Conservation (phyloP, 2,329 filamentous ascomycete species). For the Hymenoscyphus repandus region DNA sequence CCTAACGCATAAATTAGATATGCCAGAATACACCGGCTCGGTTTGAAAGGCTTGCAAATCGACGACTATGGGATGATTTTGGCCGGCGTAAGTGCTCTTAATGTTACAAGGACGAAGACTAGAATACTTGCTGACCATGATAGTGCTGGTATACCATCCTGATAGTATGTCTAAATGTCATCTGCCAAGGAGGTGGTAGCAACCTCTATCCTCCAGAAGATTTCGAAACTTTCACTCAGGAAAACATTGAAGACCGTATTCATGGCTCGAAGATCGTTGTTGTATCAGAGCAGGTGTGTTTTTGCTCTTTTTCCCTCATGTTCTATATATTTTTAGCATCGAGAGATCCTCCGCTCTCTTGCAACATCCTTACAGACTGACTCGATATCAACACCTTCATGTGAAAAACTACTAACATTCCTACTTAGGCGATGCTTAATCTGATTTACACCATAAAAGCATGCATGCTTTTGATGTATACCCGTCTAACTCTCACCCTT, state of each 20-base stretch:
- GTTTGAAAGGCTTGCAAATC: slow-evolving; percentile 14
- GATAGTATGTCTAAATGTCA: slow-evolving; percentile 38
- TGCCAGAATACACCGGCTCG: slow-evolving; percentile 20
- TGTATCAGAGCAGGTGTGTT: slow-evolving; percentile 40
- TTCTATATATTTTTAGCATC: not conserved
- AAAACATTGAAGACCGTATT: slow-evolving; percentile 37
- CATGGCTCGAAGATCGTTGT: slow-evolving; percentile 57
- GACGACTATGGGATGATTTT: slow-evolving; percentile 23
- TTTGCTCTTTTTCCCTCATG: not conserved
- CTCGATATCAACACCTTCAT: too few species aligned
- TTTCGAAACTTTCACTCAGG: slow-evolving; percentile 32
- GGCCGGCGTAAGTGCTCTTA: not conserved
- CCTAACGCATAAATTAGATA: slow-evolving; percentile 9
- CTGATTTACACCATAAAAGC: slow-evolving; percentile 50
- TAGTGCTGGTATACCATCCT: slow-evolving; percentile 36
- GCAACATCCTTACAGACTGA: too few species aligned
- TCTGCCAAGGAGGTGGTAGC: slow-evolving; percentile 36
- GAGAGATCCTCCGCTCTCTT: too few species aligned
- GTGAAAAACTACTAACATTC: not conserved
- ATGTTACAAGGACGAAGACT: not conserved
- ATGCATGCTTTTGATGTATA: slow-evolving; percentile 53
- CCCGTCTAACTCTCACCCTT: slow-evolving; percentile 44
- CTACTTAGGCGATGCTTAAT: slow-evolving; percentile 38
- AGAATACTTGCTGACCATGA: not conserved
- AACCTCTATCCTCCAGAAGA: slow-evolving; percentile 38